These are phyloP conservation scores for Fonsecaea nubica DNA, from an alignment of 2,329 filamentous ascomycete genomes.

Conservation along the genomic window DNA sequence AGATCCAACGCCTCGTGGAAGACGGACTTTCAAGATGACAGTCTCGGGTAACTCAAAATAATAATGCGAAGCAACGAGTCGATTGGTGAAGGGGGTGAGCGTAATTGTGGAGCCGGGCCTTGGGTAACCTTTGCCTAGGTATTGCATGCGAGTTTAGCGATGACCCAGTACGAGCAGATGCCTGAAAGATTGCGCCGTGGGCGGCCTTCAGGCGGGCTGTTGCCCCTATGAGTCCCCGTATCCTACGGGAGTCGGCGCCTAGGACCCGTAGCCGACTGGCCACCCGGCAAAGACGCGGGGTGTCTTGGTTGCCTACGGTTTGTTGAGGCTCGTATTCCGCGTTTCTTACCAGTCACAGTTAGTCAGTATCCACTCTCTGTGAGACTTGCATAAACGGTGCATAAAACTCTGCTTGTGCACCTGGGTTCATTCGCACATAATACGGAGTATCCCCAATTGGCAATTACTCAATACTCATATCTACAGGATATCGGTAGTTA, in stretches of 20 bases:
- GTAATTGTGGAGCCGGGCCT: background rate
- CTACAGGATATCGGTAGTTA: no score
- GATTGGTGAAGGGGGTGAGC: background rate
- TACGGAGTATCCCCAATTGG: background rate
- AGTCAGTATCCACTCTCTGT: background rate
- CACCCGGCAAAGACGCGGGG: background rate
- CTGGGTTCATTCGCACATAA: background rate
- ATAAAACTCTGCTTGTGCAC: slow-evolving; percentile 2
- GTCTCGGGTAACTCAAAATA: background rate
- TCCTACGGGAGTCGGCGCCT: no score
- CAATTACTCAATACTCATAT: background rate
- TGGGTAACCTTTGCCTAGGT: no score
- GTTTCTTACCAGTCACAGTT: slow-evolving; percentile 5
- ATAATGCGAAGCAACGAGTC: background rate
- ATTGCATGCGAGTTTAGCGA: slow-evolving; percentile 1
- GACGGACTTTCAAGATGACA: background rate
- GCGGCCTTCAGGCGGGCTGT: background rate
- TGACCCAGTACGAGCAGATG: background rate
- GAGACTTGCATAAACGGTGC: slow-evolving; percentile 4
- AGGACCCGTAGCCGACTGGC: no score
- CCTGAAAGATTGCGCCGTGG: slow-evolving; percentile 3
- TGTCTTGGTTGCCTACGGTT: background rate
- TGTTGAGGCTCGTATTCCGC: slow-evolving; percentile 2
- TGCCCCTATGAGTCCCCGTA: background rate
- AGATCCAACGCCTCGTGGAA: background rate